Evolutionary conservation across 345 rosid genomes (phyloP).

Genomic region (Eutrema yunnanense): DNA sequence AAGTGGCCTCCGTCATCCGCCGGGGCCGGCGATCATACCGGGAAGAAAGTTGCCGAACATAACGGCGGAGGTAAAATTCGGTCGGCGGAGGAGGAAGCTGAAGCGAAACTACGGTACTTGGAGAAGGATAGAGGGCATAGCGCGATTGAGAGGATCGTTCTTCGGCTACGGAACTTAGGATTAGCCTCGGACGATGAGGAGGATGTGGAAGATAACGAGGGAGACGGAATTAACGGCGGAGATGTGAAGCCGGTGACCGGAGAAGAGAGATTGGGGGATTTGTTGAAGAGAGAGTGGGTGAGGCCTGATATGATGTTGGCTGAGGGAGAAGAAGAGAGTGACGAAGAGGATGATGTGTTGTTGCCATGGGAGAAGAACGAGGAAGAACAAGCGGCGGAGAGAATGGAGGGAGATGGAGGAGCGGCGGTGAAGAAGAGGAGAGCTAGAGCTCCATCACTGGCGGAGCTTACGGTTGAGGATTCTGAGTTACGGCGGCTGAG

Average conservation of each 20-base stretch:
- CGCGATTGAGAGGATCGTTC: conserved; percentile 80
- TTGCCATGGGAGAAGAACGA: conserved; percentile 64
- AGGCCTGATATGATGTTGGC: conserved; percentile 67
- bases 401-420: conserved; percentile 21
- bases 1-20: conserved; percentile 37
- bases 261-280: conserved; percentile 72
- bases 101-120: conserved; percentile 24
- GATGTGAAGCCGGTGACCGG: conserved; percentile 46
- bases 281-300: conserved; percentile 81
- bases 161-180: conserved; percentile 77
- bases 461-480: conserved; percentile 91
- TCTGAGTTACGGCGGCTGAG: conserved; percentile 79
- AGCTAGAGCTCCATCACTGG: conserved; percentile 68
- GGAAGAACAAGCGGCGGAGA: conserved; percentile 36
- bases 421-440: conserved; percentile 39
- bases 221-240: conserved; percentile 10
- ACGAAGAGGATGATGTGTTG: conserved; percentile 35
- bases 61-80: conserved; percentile 19
- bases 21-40: conserved; percentile 2
- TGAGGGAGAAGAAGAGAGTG: conserved; percentile 38
- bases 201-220: conserved; percentile 36
- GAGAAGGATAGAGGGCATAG: conserved; percentile 48
- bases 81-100: conserved; percentile 23
- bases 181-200: conserved; percentile 65
- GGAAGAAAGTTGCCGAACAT: conserved; percentile 12